These are phyloP conservation scores for Aspergillus pseudoterreus DNA, from an alignment of 2,329 filamentous ascomycete species.

Conservation along the genomic window DNA sequence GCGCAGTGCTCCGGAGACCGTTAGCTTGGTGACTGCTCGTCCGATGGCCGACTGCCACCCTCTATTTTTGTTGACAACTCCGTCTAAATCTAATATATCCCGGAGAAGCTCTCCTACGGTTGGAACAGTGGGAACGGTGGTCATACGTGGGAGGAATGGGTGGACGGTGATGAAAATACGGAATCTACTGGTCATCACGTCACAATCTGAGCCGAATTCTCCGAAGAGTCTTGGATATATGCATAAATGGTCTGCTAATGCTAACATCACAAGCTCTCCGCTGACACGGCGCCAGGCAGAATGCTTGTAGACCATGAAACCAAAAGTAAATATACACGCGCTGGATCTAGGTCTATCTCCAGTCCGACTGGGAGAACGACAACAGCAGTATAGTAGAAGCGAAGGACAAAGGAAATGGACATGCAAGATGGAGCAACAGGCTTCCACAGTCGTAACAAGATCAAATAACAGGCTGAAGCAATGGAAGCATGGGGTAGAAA, in stretches of 20 bases:
- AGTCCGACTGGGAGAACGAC: slow-evolving; percentile 1
- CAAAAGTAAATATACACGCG: slow-evolving; percentile 15
- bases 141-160: no score
- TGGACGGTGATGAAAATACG: no score
- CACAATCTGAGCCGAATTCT: no score
- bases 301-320: not conserved
- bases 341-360: slow-evolving; percentile 5
- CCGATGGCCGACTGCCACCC: no score
- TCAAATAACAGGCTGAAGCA: slow-evolving; percentile 23
- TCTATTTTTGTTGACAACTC: no score
- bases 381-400: slow-evolving; percentile 5
- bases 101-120: no score
- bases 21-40: no score
- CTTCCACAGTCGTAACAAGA: slow-evolving; percentile 19
- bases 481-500: slow-evolving; percentile 13
- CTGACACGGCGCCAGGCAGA: not conserved
- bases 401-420: slow-evolving; percentile 6
- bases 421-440: slow-evolving; percentile 13
- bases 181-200: no score
- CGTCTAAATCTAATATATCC: no score
- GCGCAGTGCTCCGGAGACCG: no score
- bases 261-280: slow-evolving; percentile 12
- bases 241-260: slow-evolving; percentile 13
- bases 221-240: slow-evolving; percentile 3
- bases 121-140: no score